Conservation (phyloP, 805 yeast genomes). For the Crinitomyces ghanaensis region DNA sequence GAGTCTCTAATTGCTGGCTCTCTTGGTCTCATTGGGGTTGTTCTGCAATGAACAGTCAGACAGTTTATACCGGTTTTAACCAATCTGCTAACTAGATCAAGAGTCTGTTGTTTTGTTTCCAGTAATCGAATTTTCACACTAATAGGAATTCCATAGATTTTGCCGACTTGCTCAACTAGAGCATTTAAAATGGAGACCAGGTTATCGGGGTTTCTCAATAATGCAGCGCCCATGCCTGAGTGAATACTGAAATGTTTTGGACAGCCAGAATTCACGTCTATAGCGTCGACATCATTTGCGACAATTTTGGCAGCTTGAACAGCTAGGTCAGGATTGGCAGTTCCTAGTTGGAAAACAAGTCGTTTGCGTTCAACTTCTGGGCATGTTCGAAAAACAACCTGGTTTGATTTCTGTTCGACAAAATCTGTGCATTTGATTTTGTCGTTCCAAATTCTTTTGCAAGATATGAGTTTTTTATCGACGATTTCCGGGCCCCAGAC, state of each 20-base stretch:
- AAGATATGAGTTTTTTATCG: conserved; percentile 68
- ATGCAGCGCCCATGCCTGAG: conserved; percentile 96
- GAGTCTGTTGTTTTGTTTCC: conserved; percentile 49
- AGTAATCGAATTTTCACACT: conserved; percentile 83
- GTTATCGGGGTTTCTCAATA: conserved; percentile 69
- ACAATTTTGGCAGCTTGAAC: conserved; percentile 77
- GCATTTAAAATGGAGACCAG: conserved; percentile 55
- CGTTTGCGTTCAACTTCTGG: conserved; percentile 50
- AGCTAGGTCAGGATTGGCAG: conserved; percentile 73
- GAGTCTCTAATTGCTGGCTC: conserved; percentile 69
- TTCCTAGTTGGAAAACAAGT: conserved; percentile 84
- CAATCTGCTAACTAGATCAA: conserved; percentile 44
- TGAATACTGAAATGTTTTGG: conserved; percentile 94
- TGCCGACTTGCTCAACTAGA: conserved; percentile 72
- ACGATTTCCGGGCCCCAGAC: conserved; percentile 96
- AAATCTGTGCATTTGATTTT: conserved; percentile 11
- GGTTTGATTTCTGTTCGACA: conserved; percentile 26
- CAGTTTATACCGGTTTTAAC: conserved; percentile 73
- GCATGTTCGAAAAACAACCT: conserved; percentile 60
- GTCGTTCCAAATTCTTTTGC: conserved; percentile 51
- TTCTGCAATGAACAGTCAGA: conserved; percentile 86
- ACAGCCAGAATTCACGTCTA: conserved; percentile 93
- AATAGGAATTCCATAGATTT: conserved; percentile 64
- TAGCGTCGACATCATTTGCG: conserved; percentile 79
- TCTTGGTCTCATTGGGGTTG: conserved; percentile 71